Conservation (phyloP, 2,329 filamentous ascomycete genomes). For the Colletotrichum echinochloae region DNA sequence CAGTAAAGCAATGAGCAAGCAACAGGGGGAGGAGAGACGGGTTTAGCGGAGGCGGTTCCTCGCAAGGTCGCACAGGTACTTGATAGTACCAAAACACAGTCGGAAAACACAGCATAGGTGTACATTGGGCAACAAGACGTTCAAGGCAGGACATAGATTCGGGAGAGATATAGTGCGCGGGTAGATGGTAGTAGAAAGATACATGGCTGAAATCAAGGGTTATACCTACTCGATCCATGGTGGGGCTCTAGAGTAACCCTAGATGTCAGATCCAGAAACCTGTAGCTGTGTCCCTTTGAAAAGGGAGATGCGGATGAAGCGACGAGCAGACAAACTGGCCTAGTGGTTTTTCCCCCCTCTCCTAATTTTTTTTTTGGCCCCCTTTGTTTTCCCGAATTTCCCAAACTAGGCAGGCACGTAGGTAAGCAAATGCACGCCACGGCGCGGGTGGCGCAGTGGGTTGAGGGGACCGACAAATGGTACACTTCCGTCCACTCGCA, state of each 20-base stretch:
- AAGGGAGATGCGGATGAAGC: neutral
- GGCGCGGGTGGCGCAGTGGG: slow-evolving; percentile 6
- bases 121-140: neutral
- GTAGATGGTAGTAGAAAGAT: neutral
- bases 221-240: neutral
- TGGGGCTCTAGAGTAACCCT: too few relatives aligned
- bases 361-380: neutral
- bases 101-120: too few relatives aligned
- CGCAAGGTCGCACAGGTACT: neutral
- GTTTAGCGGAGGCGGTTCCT: neutral
- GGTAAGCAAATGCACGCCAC: slow-evolving; percentile 2
- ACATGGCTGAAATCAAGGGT: neutral
- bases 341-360: too few relatives aligned
- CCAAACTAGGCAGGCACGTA: neutral
- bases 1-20: neutral
- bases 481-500: neutral
- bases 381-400: slow-evolving; percentile 1
- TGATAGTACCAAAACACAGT: neutral
- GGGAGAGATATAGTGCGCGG: neutral
- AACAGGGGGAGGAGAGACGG: neutral
- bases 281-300: neutral
- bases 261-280: neutral
- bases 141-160: neutral
- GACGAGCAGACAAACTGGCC: neutral
- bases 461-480: slow-evolving; percentile 12